A percentile compares a stretch with the other conserved stretches of the same genome.
phyloP scores from a whole-genome alignment of 257 asterid species.

The Solanum dulcamara region DNA sequence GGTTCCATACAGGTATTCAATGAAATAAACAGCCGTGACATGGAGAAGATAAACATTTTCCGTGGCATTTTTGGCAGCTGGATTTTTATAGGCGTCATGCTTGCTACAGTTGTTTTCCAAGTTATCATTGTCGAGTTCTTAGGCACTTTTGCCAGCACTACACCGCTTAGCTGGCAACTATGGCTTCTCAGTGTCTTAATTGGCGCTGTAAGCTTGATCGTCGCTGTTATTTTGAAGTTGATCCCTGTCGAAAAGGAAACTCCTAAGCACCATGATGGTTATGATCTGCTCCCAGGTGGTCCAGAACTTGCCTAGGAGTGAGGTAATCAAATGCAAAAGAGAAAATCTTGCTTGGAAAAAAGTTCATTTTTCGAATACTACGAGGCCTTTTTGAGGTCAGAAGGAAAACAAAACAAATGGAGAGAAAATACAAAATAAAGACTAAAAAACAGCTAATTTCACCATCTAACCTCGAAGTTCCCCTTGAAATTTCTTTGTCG shows the following conservation, averaged over 20 bases:
- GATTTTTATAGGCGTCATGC: slow-evolving; percentile 55
- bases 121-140: slow-evolving; percentile 80
- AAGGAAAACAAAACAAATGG: background rate
- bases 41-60: slow-evolving; percentile 81
- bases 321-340: background rate
- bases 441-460: background rate
- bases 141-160: slow-evolving; percentile 90
- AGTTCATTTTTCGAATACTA: background rate
- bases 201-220: slow-evolving; percentile 57
- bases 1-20: slow-evolving; percentile 62
- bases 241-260: slow-evolving; percentile 44
- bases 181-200: slow-evolving; percentile 59
- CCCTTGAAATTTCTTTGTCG: background rate
- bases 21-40: slow-evolving; percentile 95
- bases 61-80: slow-evolving; percentile 58
- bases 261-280: slow-evolving; percentile 55
- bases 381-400: background rate
- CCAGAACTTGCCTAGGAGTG: slow-evolving; percentile 25
- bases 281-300: slow-evolving; percentile 49
- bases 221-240: slow-evolving; percentile 69
- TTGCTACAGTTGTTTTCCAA: slow-evolving; percentile 63
- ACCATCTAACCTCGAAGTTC: background rate
- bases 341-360: background rate
- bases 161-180: slow-evolving; percentile 69
- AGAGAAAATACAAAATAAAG: background rate